Base-by-base conservation (phyloP, 2,329 filamentous ascomycete species). In the Diaporthe vexans region DNA sequence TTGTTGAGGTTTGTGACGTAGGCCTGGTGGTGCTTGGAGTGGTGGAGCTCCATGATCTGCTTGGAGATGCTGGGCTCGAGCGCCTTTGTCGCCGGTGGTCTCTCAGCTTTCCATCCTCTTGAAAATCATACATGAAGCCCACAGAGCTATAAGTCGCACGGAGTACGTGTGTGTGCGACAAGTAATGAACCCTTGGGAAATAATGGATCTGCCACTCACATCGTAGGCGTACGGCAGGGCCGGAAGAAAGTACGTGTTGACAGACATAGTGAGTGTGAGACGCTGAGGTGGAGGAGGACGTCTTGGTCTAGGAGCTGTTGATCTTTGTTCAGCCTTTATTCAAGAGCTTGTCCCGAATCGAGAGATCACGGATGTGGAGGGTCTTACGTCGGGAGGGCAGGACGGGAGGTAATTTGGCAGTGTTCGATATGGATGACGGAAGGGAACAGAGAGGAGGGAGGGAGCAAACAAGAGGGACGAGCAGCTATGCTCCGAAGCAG, bases 1-100 rank as follows among this genome's bases (percentile, higher is more conserved):
- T 92, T 89, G 88, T 98, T 98, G 88, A 94, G 94, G 83, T 93
- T 93, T 85, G 92, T 97, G 79, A 98, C 94, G 84, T 98, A 98
- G 81, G 95, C 95, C 85, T 96, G 92, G 88, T 98, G 95, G 89
- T 98, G 95, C 86, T 95, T 96, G 86, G 91, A 92, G 91, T 98
- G 94, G 89, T 98, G 95, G 59, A 97, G 91, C 87, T 97, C 94
- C 95, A 98, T 98, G 88, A 98, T 98, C 86, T 97, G 91, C 83
- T 94, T 93, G 65, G 93, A 95, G 87, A 98, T 91, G 81, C 82
- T 80, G 21, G 85, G 85, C 84, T 95, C 94, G 76, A 95, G 91
- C 3, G 81, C 81, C 80, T 82, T 24, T 72, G 11, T 46, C 26
- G 10, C 26, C 17, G 19, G 0, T 2, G 26, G 1, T 3, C 4